These are phyloP conservation scores for Paramyrothecium roridum DNA, from an alignment of 2,329 filamentous ascomycete species.

Conservation along the genomic window DNA sequence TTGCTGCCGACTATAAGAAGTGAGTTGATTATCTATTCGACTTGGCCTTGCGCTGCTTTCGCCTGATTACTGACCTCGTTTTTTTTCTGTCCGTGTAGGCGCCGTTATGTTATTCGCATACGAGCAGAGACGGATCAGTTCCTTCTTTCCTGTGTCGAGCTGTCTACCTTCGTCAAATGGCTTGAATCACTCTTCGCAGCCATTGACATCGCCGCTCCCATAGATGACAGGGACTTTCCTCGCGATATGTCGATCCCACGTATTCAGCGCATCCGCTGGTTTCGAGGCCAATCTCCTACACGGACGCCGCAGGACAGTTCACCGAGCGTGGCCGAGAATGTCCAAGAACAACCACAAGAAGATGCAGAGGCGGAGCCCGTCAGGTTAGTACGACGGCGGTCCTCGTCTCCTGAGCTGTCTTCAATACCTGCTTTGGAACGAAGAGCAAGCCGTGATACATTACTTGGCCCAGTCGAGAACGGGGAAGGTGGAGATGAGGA, in stretches of 20 bases:
- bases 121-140: conserved; percentile 73
- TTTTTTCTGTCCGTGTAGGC: conserved; percentile 29
- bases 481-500: conserved; percentile 4
- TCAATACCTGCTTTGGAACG: neutral
- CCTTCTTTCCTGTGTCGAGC: conserved; percentile 61
- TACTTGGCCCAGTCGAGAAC: neutral
- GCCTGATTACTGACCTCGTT: neutral
- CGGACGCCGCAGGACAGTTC: conserved; percentile 7
- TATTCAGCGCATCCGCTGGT: conserved; percentile 51
- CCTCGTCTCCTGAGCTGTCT: conserved; percentile 9
- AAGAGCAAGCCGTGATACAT: neutral
- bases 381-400: conserved; percentile 4
- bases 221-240: conserved; percentile 67
- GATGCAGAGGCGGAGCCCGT: neutral
- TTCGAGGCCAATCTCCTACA: conserved; percentile 34
- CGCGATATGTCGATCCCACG: conserved; percentile 60
- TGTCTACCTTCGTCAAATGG: conserved; percentile 66
- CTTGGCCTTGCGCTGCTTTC: conserved; percentile 3
- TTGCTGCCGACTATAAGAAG: conserved; percentile 71
- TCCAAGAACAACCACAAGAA: neutral
- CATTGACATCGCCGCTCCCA: conserved; percentile 66
- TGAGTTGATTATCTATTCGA: conserved; percentile 30
- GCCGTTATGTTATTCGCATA: conserved; percentile 66
- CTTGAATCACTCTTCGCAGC: conserved; percentile 68
- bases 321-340: neutral